Base-by-base conservation (phyloP, 148 eudicot species). In the Bassia scoparia region DNA sequence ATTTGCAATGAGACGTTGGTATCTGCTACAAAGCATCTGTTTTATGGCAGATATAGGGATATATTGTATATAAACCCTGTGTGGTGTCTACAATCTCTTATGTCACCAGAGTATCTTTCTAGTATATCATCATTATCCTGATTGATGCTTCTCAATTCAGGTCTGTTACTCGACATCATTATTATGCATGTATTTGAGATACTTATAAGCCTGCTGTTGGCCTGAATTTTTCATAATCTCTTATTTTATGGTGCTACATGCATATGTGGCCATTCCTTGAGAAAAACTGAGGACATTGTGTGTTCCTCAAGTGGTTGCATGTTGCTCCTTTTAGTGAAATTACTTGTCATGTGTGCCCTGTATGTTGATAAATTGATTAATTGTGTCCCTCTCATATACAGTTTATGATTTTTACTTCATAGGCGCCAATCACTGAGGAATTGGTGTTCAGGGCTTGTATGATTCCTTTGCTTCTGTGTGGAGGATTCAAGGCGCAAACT, bases 401-500 rank as follows among this genome's bases (percentile, higher is more conserved):
- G 26, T 74, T n/a, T 74, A 13, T 68, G 31, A 64, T 69, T 72
- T 41, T 41, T 8, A 71, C 75, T 62, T 50, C 76, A 77, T 90
- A 95, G 97, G 96, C 97, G 66, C 98, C 98, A 62, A 58, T 95
- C 53, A 91, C 96, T 17, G 98, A 91, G 80, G 98, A 95, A 83
- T 76, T 95, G 86, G 98, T 95, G 66, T 95, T 95, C 79, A 81
- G 97, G 82, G 98, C 98, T 60, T 95, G 97, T 76, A 95, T 95
- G 98, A 88, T 91, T 71, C 90, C 98, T 77, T 78, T 95, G 81
- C 96, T 95, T 69, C 85, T 88, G 23, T 95, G 97, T 84, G 97
- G 96, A 55, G 94, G 98, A 72, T 89, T 95, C 77, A 84, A 70
- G 52, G 85, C 97, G 52, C 80, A 84, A 61, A 79, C 75, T 58